A percentile compares a stretch with the other conserved stretches of the same genome.
Conservation (phyloP, 2,329 filamentous ascomycete species). For the Aspergillus nomiae region DNA sequence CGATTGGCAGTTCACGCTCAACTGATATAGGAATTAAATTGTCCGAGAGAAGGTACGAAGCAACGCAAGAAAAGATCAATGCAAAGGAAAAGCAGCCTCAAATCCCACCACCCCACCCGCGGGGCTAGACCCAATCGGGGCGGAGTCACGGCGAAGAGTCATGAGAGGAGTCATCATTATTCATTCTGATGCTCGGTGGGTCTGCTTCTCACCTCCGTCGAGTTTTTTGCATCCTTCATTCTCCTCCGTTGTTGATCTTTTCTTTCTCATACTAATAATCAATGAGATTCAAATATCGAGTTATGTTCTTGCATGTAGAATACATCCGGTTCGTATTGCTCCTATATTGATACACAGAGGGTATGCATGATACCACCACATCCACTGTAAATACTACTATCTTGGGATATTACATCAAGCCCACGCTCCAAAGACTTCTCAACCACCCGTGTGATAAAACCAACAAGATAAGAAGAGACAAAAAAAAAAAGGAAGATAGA, state of each 20-base stretch:
- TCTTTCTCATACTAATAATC: neutral
- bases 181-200: slow-evolving; percentile 12
- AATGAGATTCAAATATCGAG: neutral
- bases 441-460: neutral
- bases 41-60: neutral
- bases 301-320: neutral
- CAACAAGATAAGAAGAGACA: neutral
- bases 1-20: neutral
- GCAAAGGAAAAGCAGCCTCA: slow-evolving; percentile 10
- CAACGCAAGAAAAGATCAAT: slow-evolving; percentile 1
- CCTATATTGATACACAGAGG: neutral
- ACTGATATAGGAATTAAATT: neutral
- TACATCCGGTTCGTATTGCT: neutral
- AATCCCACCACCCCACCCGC: slow-evolving; percentile 11
- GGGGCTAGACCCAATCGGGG: slow-evolving; percentile 22
- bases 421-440: neutral
- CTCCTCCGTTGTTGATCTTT: neutral
- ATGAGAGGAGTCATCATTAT: slow-evolving; percentile 18
- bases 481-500: neutral
- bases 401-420: neutral
- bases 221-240: neutral
- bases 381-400: neutral
- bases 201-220: neutral
- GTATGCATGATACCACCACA: slow-evolving; percentile 3
- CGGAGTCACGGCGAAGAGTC: slow-evolving; percentile 13